Conservation (phyloP, 345 rosid genomes). For the Dipteronia sinensis region DNA sequence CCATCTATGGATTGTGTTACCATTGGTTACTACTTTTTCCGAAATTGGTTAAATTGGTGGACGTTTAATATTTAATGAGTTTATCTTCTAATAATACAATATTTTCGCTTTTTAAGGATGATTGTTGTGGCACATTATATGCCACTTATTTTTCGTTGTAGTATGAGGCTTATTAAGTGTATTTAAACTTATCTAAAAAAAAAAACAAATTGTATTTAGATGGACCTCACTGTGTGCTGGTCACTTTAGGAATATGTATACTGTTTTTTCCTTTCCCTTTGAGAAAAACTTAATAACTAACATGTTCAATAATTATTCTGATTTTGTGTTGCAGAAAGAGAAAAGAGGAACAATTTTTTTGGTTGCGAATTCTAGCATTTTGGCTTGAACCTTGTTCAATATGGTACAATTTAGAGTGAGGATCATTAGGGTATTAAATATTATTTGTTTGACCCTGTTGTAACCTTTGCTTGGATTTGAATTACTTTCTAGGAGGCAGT, state of each 20-base stretch:
- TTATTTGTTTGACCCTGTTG: neutral
- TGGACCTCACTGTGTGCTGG: neutral
- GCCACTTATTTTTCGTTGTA: neutral
- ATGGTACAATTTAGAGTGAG: neutral
- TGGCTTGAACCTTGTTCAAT: neutral
- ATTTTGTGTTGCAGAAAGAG: neutral
- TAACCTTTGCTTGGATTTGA: neutral
- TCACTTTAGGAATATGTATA: neutral
- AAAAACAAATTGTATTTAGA: neutral
- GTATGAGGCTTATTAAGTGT: neutral
- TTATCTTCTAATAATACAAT: neutral
- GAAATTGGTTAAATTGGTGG: neutral
- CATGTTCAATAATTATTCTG: neutral
- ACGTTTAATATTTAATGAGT: neutral
- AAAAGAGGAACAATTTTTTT: neutral
- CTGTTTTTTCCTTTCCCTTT: neutral
- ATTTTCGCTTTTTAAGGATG: neutral
- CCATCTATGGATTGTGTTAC: neutral
- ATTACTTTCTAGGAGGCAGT: neutral
- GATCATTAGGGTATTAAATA: neutral
- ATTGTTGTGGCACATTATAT: neutral
- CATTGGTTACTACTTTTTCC: neutral
- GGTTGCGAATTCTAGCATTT: neutral
- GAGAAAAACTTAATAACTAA: neutral
- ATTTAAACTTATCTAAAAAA: too few species aligned